A percentile compares a stretch with the other conserved stretches of the same genome.
Evolutionary conservation across 805 yeast species (phyloP).

Genomic region (Komagataella populi): DNA sequence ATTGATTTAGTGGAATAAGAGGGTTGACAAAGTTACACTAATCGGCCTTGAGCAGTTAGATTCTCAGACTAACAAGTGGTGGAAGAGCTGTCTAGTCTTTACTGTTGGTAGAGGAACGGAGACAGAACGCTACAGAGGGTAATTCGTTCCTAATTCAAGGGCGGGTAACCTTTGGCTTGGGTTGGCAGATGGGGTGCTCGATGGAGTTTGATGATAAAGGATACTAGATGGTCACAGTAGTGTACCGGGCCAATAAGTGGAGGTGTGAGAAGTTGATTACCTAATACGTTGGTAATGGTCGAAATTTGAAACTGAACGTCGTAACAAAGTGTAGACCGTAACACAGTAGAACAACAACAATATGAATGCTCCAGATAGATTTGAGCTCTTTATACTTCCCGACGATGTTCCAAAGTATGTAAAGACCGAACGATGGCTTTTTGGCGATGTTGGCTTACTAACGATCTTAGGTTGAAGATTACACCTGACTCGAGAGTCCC

Average conservation of each 20-base stretch:
- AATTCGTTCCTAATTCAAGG: not conserved
- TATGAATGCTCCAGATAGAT: slow-evolving; percentile 99
- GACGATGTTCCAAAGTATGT: slow-evolving; percentile 90
- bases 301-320: not conserved
- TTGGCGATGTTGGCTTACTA: slow-evolving; percentile 5
- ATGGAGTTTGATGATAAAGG: not conserved
- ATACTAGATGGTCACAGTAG: not conserved
- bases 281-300: not conserved
- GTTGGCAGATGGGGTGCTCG: not conserved
- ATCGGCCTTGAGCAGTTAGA: not conserved
- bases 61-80: not conserved
- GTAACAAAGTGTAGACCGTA: not conserved
- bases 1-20: not conserved
- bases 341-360: slow-evolving; percentile 2
- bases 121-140: not conserved
- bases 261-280: not conserved
- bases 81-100: not conserved
- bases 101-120: not conserved
- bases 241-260: not conserved
- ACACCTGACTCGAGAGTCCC: slow-evolving; percentile 94
- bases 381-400: slow-evolving; percentile 91
- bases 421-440: not conserved
- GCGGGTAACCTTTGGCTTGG: not conserved
- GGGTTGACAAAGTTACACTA: not conserved
- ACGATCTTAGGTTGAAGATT: slow-evolving; percentile 45